Evolutionary conservation across 2,329 filamentous ascomycete genomes (phyloP).

Genomic region (Ophiostoma fasciatum): DNA sequence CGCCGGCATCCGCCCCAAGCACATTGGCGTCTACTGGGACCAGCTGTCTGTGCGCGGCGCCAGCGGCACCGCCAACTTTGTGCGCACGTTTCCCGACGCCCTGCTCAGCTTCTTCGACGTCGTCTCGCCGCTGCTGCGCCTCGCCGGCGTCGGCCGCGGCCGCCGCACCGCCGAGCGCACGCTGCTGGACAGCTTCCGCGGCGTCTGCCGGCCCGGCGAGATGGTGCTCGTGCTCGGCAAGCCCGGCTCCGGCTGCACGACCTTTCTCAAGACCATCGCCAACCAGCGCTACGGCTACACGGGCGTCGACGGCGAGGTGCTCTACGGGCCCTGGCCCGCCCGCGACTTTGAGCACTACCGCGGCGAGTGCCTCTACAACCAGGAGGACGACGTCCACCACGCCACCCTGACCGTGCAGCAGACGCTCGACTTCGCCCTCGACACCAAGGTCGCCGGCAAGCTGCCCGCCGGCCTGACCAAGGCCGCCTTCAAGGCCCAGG

Average conservation of each 20-base stretch:
- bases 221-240: conserved; percentile 75
- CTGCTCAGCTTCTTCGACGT: conserved; percentile 65
- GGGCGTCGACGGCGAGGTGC: conserved; percentile 49
- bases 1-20: conserved; percentile 68
- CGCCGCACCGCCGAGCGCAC: conserved; percentile 57
- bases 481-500: conserved; percentile 53
- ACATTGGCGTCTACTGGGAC: conserved; percentile 69
- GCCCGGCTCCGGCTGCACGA: conserved; percentile 59
- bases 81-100: conserved; percentile 62
- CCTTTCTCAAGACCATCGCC: conserved; percentile 52
- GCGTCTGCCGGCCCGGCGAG: conserved; percentile 63
- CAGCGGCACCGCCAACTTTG: conserved; percentile 58
- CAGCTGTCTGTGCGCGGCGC: conserved; percentile 60
- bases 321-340: conserved; percentile 60
- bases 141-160: conserved; percentile 53
- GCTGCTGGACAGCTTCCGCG: conserved; percentile 57
- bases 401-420: conserved; percentile 78
- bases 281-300: conserved; percentile 49
- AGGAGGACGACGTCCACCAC: conserved; percentile 75
- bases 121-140: conserved; percentile 44
- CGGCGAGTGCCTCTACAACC: conserved; percentile 74
- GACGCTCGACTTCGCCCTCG: conserved; percentile 70
- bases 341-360: conserved; percentile 61
- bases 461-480: conserved; percentile 60
- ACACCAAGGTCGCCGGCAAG: conserved; percentile 73